A percentile compares a stretch with the other conserved stretches of the same genome.
Evolutionary conservation across 495 filamentous ascomycete species (phyloP).

Genomic region (Clohesyomyces aquaticus): DNA sequence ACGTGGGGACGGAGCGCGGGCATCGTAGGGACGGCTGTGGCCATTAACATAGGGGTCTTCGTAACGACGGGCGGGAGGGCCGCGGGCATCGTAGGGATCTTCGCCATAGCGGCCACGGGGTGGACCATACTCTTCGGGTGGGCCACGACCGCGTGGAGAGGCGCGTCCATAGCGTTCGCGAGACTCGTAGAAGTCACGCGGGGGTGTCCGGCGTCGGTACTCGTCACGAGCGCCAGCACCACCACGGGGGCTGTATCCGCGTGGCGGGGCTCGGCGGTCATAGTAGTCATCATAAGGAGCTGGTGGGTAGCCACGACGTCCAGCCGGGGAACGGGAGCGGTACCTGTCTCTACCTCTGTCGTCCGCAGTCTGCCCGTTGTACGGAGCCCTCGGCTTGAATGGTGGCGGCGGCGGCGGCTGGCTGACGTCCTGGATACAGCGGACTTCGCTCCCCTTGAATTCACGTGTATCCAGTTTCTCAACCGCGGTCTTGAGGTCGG

Average conservation of each 20-base stretch:
- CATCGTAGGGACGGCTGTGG: constrained; percentile 58
- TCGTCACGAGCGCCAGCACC: constrained; percentile 55
- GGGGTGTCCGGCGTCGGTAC: constrained; percentile 79
- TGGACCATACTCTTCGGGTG: constrained; percentile 79
- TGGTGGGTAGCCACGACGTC: constrained; percentile 61
- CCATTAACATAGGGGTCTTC: constrained; percentile 69
- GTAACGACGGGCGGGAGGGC: constrained; percentile 54
- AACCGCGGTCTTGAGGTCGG: constrained; percentile 85
- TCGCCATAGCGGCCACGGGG: constrained; percentile 50
- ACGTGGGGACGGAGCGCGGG: constrained; percentile 59
- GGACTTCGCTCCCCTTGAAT: constrained; percentile 85
- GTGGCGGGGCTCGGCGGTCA: constrained; percentile 75
- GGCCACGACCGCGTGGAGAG: constrained; percentile 67
- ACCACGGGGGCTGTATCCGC: constrained; percentile 77
- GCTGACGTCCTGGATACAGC: constrained; percentile 83
- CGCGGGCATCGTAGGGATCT: constrained; percentile 46
- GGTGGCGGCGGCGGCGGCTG: constrained; percentile 47
- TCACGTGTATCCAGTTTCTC: constrained; percentile 89
- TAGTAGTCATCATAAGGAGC: constrained; percentile 60
- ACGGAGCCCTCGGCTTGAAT: constrained; percentile 37
- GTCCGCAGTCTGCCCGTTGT: constrained; percentile 58
- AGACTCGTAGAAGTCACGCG: constrained; percentile 84
- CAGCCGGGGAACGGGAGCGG: constrained; percentile 77
- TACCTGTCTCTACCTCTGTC: constrained; percentile 69
- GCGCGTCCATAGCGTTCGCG: constrained; percentile 73